Conservation (phyloP, 306 rosid species). For the barrel medic (Medicago truncatula) region MtrunA17r5.0-ANR NC_053048.1:35604001-35604500, state of each 20-base stretch:
- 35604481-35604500: slow-evolving; percentile 2
- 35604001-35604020: slow-evolving; percentile 10
- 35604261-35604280: slow-evolving; percentile 54
- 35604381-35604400: slow-evolving; percentile 28
- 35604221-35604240: slow-evolving; percentile 46
- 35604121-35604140: slow-evolving; percentile 70
- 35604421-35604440: not conserved
- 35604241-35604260: slow-evolving; percentile 39
- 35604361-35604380: not conserved
- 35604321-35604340: not conserved
- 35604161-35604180: slow-evolving; percentile 63
- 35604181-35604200: slow-evolving; percentile 67
- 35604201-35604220: slow-evolving; percentile 62
- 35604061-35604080: slow-evolving; percentile 64
- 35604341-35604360: slow-evolving; percentile 17
- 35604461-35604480: not conserved
- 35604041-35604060: slow-evolving; percentile 44
- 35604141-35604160: slow-evolving; percentile 75
- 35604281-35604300: slow-evolving; percentile 26
- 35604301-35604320: not conserved
- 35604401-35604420: slow-evolving; percentile 15
- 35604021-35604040: not conserved
- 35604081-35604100: slow-evolving; percentile 60
- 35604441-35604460: slow-evolving; percentile 1
- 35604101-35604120: slow-evolving; percentile 69